Conservation (phyloP, 106 monocot genomes). For the Amphibolis antarctica region DNA sequence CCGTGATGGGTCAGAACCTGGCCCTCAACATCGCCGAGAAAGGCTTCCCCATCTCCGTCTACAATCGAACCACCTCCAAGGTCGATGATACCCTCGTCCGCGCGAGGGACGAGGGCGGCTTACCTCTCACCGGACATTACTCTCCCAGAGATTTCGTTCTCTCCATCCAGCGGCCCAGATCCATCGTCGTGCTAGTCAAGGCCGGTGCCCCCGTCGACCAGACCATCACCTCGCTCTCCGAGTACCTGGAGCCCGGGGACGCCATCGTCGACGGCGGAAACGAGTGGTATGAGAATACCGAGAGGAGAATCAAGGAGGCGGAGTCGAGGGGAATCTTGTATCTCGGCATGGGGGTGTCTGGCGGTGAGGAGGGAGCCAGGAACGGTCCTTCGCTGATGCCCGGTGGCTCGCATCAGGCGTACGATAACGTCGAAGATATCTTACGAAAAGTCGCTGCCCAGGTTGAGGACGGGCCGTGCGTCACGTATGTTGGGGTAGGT, state of each 20-base stretch:
- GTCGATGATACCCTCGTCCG: conserved; percentile 18
- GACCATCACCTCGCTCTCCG: conserved; percentile 10
- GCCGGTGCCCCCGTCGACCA: conserved; percentile 25
- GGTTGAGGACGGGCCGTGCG: conserved; percentile 22
- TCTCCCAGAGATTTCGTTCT: conserved; percentile 13
- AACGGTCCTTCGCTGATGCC: conserved; percentile 19
- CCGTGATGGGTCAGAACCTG: conserved; percentile 26
- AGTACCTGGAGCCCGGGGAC: conserved; percentile 18
- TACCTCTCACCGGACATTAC: conserved; percentile 17
- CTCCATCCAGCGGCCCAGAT: conserved; percentile 13
- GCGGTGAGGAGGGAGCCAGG: conserved; percentile 25
- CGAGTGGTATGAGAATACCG: conserved; percentile 32
- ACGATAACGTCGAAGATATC: conserved; percentile 9
- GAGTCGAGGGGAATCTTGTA: conserved; percentile 10
- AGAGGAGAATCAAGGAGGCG: conserved; percentile 7
- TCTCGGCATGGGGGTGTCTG: conserved; percentile 28
- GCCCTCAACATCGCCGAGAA: conserved; percentile 22
- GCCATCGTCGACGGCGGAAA: conserved; percentile 28
- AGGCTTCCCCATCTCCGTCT: conserved; percentile 27
- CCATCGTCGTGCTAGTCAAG: conserved; percentile 22
- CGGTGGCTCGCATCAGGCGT: conserved; percentile 17
- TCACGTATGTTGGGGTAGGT: conserved; percentile 15
- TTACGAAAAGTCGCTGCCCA: conserved; percentile 13
- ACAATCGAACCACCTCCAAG: conserved; percentile 20
- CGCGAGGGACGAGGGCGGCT: conserved; percentile 11